Conservation (phyloP, 1,139 yeast species). For the Debaryomyces fabryi region DNA sequence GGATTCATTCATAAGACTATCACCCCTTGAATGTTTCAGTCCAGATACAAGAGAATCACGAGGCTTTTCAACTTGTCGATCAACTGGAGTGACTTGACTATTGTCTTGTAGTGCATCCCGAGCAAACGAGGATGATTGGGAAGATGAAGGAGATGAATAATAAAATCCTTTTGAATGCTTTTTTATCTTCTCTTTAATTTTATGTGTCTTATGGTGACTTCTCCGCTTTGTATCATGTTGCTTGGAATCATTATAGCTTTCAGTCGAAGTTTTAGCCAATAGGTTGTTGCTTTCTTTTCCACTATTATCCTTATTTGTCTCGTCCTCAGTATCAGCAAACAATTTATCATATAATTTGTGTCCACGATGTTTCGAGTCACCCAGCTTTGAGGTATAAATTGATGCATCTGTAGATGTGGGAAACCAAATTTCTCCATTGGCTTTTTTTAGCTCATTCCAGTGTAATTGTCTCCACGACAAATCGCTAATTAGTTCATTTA, state of each 20-base stretch:
- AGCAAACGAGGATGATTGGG: neutral
- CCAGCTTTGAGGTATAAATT: neutral
- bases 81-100: neutral
- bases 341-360: conserved; percentile 34
- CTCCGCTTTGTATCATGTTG: neutral
- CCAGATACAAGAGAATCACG: neutral
- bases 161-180: conserved; percentile 2
- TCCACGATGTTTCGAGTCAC: neutral
- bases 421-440: conserved; percentile 63
- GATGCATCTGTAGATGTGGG: conserved; percentile 27
- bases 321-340: conserved; percentile 22
- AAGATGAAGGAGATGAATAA: conserved; percentile 7
- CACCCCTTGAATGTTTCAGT: neutral
- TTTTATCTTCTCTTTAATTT: conserved; percentile 3
- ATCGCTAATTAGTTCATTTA: conserved; percentile 65
- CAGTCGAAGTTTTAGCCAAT: neutral
- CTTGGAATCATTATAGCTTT: neutral
- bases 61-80: neutral
- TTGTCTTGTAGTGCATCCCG: neutral
- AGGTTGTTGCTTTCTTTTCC: neutral
- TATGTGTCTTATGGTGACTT: neutral
- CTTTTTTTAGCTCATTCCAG: conserved; percentile 59
- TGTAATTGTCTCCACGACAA: conserved; percentile 66
- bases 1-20: neutral
- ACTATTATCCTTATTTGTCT: neutral